Base-by-base conservation (phyloP, 2,329 filamentous ascomycete species). In the Microascus cirrosus region DNA sequence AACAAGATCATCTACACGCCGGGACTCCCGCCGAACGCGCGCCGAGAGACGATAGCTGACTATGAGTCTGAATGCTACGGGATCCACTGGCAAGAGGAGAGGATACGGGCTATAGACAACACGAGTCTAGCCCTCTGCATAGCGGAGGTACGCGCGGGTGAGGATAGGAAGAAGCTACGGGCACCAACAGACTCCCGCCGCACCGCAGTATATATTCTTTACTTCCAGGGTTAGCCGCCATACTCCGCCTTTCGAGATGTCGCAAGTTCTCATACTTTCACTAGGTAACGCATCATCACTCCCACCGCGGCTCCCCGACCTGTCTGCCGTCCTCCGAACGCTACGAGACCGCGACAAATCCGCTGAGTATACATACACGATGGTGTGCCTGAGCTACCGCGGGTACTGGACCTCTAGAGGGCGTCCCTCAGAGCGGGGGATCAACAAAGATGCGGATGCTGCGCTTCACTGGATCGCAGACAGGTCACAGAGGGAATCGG, bases 1-100 rank as follows among this genome's bases (percentile, higher is more conserved):
- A 89, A 92, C 66, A 86, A 86, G 66, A 89, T 92, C 66, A 87
- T 92, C 60, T 92, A 91, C 70, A 90, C 90, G 74, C 86, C 88
- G 0, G 86, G 85, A 53, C 71, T 91, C 55, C 87, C 87, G 20
- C 87, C 87, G 2, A 86, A 86, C 65, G 77, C 87, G 0, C 78
- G 87, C 18, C 76, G 78, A 25, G 85, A 91, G 71, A 83, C 72
- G 59, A 85, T 92, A 42, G 71, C 73, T 2, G 82, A 87, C 63
- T 90, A 89, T 66, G 73, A 73, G 28, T 67, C 69, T 3, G 74
- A 79, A 42, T 89, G 85, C 62, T 73, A 71, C 28, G 83, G 82
- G 0, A 74, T 91, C n/a, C 60, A 66, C 45, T 93, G 89, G 89
- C 69, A 74, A n/a, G 83, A 89, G 64, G 76, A 82, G 63, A 77